phyloP scores from a whole-genome alignment of 1,284 basidiomycete genomes.

The Naganishia sp. region DNA sequence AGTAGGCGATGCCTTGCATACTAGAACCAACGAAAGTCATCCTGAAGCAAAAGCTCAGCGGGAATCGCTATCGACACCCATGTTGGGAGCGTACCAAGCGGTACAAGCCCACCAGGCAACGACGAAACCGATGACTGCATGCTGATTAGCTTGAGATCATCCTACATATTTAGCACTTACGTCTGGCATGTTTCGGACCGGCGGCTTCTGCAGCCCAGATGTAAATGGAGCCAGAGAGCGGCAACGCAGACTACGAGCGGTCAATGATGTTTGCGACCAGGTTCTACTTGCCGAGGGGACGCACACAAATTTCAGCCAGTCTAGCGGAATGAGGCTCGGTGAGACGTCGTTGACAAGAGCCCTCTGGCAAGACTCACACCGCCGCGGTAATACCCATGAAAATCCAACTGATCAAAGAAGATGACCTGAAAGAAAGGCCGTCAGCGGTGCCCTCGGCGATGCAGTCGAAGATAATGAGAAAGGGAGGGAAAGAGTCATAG shows the following conservation, averaged over 20 bases:
- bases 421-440: slow-evolving; percentile 20
- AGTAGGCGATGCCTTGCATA: slow-evolving; percentile 73
- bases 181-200: slow-evolving; percentile 68
- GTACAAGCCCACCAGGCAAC: slow-evolving; percentile 87
- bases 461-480: neutral
- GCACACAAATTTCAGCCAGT: slow-evolving; percentile 72
- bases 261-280: neutral
- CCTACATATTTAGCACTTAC: slow-evolving; percentile 8
- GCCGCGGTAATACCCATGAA: slow-evolving; percentile 66
- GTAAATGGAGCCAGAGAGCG: slow-evolving; percentile 82
- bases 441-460: neutral
- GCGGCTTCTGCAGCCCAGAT: slow-evolving; percentile 87
- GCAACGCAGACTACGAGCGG: slow-evolving; percentile 58
- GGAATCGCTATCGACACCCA: slow-evolving; percentile 32
- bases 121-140: slow-evolving; percentile 75
- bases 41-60: neutral
- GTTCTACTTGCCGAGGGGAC: neutral
- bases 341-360: neutral
- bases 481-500: slow-evolving; percentile 4
- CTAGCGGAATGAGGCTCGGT: neutral
- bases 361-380: slow-evolving; percentile 49
- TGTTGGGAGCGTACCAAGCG: slow-evolving; percentile 80
- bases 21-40: slow-evolving; percentile 23
- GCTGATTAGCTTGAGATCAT: neutral
- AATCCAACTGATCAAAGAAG: slow-evolving; percentile 34